phyloP scores from a whole-genome alignment of 371 early-diverging fungal genomes.

The Syncephalis plumigaleata region DNA sequence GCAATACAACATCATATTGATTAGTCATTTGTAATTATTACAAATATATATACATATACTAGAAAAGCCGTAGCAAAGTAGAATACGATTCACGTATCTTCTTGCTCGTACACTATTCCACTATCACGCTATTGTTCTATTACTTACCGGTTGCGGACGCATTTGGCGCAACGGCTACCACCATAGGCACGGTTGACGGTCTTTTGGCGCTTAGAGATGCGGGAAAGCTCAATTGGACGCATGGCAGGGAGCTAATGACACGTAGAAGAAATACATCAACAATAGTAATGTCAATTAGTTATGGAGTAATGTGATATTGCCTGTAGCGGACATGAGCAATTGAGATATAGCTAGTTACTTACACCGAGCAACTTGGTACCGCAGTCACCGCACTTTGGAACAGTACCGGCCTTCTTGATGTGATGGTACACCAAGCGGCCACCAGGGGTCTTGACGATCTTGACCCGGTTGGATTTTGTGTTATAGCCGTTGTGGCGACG shows the following conservation, averaged over 20 bases:
- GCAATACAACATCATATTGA: not conserved
- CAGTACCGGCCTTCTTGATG: constrained; percentile 83
- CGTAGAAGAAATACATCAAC: not conserved
- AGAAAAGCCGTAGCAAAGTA: not conserved
- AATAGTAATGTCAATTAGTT: not conserved
- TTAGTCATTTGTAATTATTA: not conserved
- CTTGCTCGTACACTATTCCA: too few species aligned
- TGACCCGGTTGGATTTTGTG: constrained; percentile 94
- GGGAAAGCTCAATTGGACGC: constrained; percentile 79
- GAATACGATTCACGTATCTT: not conserved
- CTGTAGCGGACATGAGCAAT: not conserved
- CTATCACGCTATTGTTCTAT: too few species aligned
- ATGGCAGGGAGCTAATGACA: constrained; percentile 61
- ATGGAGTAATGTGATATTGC: not conserved
- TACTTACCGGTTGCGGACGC: constrained; percentile 70
- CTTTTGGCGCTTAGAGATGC: constrained; percentile 86
- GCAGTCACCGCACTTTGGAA: constrained; percentile 95
- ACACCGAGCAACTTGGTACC: constrained; percentile 78
- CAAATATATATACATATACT: not conserved
- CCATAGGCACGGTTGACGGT: constrained; percentile 92
- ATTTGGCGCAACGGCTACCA: constrained; percentile 83
- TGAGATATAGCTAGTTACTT: constrained; percentile 18
- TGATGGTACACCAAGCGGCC: constrained; percentile 83
- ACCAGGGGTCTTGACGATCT: constrained; percentile 95
- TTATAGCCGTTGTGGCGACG: constrained; percentile 96